Evolutionary conservation across 352 stramenopile genomes (phyloP).

Genomic region (Pythium brassicae): DNA sequence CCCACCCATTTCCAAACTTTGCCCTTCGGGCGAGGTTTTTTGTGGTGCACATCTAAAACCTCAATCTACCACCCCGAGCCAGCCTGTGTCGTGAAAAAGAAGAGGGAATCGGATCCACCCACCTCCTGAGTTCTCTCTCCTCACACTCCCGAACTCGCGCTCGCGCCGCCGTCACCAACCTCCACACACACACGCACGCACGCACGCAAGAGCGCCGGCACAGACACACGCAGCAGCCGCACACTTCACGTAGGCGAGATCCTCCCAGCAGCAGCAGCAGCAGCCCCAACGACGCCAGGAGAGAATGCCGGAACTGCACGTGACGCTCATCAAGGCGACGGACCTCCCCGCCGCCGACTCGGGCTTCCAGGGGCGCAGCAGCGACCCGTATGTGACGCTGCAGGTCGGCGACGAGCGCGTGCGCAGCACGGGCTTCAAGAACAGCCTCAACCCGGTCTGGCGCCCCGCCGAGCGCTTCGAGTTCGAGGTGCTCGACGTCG

Average conservation of each 20-base stretch:
- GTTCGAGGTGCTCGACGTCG: conserved; percentile 47
- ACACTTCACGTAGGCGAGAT: too few species aligned
- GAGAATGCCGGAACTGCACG: conserved; percentile 55
- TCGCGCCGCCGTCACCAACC: background rate
- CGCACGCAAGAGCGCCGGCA: background rate
- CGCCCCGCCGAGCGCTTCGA: conserved; percentile 69
- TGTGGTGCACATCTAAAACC: background rate
- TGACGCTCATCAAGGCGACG: conserved; percentile 61
- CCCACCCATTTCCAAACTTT: background rate
- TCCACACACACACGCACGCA: background rate
- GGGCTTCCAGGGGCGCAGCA: conserved; percentile 40
- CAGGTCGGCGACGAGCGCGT: conserved; percentile 44
- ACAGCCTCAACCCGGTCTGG: conserved; percentile 61
- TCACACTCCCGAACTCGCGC: background rate
- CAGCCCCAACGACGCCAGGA: background rate
- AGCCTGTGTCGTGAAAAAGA: background rate
- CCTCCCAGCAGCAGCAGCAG: background rate
- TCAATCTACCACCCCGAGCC: conserved; percentile 9
- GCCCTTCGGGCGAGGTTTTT: background rate
- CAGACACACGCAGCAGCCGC: too few species aligned
- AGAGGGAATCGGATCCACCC: background rate
- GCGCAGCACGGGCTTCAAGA: conserved; percentile 45
- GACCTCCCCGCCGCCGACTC: conserved; percentile 68
- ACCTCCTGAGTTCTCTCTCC: conserved; percentile 15
- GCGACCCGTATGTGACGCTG: conserved; percentile 72